phyloP scores from a whole-genome alignment of 2,329 filamentous ascomycete genomes.

The Fusarium continuum region DNA sequence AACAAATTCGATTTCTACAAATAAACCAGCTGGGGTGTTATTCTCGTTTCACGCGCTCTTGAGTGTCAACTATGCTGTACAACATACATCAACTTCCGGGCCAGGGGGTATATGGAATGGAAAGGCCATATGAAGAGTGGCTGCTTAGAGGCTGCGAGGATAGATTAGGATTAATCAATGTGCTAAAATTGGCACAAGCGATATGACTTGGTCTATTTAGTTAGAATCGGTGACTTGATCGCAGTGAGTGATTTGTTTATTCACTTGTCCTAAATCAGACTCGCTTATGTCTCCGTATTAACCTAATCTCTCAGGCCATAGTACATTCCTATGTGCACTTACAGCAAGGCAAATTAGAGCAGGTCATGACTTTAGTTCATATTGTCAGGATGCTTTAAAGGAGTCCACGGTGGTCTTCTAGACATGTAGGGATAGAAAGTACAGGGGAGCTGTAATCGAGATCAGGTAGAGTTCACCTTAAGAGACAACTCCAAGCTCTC shows the following conservation, averaged over 20 bases:
- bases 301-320: neutral
- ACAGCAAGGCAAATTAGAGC: no score
- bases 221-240: neutral
- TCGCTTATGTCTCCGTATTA: neutral
- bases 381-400: no score
- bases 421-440: no score
- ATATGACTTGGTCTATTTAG: neutral
- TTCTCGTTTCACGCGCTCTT: slow-evolving; percentile 9
- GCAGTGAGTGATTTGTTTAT: neutral
- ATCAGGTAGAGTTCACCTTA: no score
- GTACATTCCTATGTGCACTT: no score
- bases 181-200: slow-evolving; percentile 10
- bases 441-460: no score
- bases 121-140: slow-evolving; percentile 15
- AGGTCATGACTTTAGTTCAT: no score
- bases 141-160: slow-evolving; percentile 8
- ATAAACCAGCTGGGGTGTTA: slow-evolving; percentile 53
- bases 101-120: slow-evolving; percentile 15
- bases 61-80: slow-evolving; percentile 38
- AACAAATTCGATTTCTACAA: slow-evolving; percentile 94
- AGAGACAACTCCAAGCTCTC: no score
- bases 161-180: slow-evolving; percentile 36
- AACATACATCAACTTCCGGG: slow-evolving; percentile 27
- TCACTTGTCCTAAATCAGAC: neutral
- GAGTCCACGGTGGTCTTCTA: no score